Evolutionary conservation across 2,329 filamentous ascomycete genomes (phyloP), one percentile per base, ranked within the genome.

Genomic region (Aspergillus sp.): DNA sequence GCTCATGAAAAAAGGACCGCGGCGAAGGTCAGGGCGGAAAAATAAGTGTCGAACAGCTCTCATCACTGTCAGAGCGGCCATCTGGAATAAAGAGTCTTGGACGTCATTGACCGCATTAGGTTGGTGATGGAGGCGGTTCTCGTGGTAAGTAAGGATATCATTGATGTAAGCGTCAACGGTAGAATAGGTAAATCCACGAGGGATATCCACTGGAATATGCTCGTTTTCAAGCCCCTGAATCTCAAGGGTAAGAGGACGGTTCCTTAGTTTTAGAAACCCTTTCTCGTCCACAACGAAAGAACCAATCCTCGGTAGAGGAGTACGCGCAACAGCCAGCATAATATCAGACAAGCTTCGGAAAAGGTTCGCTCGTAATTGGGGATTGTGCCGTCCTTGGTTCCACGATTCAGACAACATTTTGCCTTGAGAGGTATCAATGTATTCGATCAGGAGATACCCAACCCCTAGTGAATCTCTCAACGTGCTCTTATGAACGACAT

Each of bases 301-400:
- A 4, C 69, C 70, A 46, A 75, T 73, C 9, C 59, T 56, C 5
- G 64, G 64, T 9, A 69, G 42, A 19, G 66, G 61, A n/a, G 53
- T 56, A 19, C 60, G 53, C 7, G 36, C 47, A 5, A 64, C 7
- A 31, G 32, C 47, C 3, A 66, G 31, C 1, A 62, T 45, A 36
- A 65, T 63, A 0, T 46, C 45, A 11, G 57, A 55, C 10, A 56
- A 19, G 40, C 19, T 36, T 10, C 42, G 53, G 38, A 64, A 65
- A 14, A 67, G 52, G 41, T 62, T 67, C 2, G 32, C 53, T 19
- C 61, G 53, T 25, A 58, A 44, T 17, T 54, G 32, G 3, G 19
- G 21, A 45, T 64, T 50, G 19, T 60, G 31, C 5, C 47, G 50
- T 19, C 43, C 40, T 29, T 57, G 25, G 10, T 34, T 10, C 62